Evolutionary conservation across 768 basidiomycete genomes (phyloP).

Genomic region (Auriculariales sp.): DNA sequence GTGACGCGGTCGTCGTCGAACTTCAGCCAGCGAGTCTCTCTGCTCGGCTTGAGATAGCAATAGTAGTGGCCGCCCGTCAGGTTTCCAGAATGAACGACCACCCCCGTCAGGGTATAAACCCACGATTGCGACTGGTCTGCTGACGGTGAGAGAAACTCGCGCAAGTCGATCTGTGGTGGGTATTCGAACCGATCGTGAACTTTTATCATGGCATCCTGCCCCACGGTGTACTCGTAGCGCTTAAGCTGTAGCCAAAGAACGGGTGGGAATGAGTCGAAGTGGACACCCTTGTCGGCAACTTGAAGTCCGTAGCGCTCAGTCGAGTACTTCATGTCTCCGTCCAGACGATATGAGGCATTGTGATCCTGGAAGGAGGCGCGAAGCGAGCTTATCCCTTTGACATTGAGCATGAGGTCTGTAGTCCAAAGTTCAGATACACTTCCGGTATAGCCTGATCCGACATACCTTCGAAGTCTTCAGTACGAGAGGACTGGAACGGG

Average conservation of each 20-base stretch:
- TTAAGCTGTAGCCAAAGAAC: slow-evolving; percentile 96
- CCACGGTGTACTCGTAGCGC: slow-evolving; percentile 97
- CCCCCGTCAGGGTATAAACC: slow-evolving; percentile 92
- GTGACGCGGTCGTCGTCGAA: slow-evolving; percentile 98
- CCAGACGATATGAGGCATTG: slow-evolving; percentile 89
- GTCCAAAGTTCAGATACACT: neutral
- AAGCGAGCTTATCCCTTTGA: slow-evolving; percentile 95
- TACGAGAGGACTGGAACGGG: slow-evolving; percentile 86
- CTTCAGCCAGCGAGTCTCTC: slow-evolving; percentile 91
- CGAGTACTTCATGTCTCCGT: slow-evolving; percentile 97
- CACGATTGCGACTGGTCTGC: slow-evolving; percentile 77
- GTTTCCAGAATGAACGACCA: slow-evolving; percentile 96
- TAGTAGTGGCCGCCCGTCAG: slow-evolving; percentile 98
- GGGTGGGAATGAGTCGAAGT: slow-evolving; percentile 97
- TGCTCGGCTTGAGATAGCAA: slow-evolving; percentile 93
- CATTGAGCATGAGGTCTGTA: slow-evolving; percentile 92
- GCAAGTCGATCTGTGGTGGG: slow-evolving; percentile 93
- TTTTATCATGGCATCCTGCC: slow-evolving; percentile 98
- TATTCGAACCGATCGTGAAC: slow-evolving; percentile 95
- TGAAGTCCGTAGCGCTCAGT: slow-evolving; percentile 94
- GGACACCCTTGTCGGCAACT: slow-evolving; percentile 99
- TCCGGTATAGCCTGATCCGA: neutral
- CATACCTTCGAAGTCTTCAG: slow-evolving; percentile 91
- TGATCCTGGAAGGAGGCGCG: slow-evolving; percentile 97
- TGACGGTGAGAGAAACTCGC: slow-evolving; percentile 74